phyloP scores from a whole-genome alignment of 441 rosid genomes.

The Populus hybrid region DNA sequence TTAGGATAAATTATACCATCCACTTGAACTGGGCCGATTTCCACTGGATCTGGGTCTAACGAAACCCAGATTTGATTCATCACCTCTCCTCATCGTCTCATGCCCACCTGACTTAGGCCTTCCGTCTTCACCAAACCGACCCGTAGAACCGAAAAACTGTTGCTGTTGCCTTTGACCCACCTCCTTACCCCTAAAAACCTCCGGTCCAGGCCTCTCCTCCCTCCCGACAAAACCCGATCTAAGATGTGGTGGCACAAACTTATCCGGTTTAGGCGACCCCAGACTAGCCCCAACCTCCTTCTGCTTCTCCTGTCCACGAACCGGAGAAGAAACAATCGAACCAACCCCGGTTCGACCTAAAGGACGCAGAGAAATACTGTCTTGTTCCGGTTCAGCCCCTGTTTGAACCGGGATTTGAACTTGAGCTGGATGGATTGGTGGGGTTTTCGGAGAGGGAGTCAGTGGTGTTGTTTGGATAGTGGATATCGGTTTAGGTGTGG shows the following conservation, averaged over 20 bases:
- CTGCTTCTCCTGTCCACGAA: constrained; percentile 26
- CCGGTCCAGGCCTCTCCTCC: constrained; percentile 50
- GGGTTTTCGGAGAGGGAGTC: constrained; percentile 16
- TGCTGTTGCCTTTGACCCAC: constrained; percentile 27
- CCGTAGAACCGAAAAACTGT: constrained; percentile 28
- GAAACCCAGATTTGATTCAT: constrained; percentile 39
- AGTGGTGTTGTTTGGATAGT: constrained; percentile 7
- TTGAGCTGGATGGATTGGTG: constrained; percentile 4
- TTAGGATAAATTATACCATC: constrained; percentile 44
- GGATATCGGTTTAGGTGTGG: constrained; percentile 44
- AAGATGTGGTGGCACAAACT: constrained; percentile 88
- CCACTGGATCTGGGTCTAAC: constrained; percentile 52
- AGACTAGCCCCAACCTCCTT: constrained; percentile 22
- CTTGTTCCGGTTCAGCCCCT: constrained; percentile 27
- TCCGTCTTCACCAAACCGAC: constrained; percentile 42
- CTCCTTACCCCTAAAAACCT: constrained; percentile 11
- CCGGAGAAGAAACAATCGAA: constrained; percentile 21
- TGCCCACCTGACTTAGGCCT: constrained; percentile 77
- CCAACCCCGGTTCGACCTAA: constrained; percentile 51
- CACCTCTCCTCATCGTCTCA: constrained; percentile 39
- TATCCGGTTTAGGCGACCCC: constrained; percentile 39
- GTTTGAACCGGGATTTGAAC: constrained; percentile 25
- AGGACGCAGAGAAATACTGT: constrained; percentile 65
- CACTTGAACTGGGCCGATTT: constrained; percentile 58
- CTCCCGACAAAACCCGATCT: constrained; percentile 67